Evolutionary conservation across 345 rosid genomes (phyloP), one percentile per base, ranked within the genome.

Genomic region (Dipteronia sinensis): DNA sequence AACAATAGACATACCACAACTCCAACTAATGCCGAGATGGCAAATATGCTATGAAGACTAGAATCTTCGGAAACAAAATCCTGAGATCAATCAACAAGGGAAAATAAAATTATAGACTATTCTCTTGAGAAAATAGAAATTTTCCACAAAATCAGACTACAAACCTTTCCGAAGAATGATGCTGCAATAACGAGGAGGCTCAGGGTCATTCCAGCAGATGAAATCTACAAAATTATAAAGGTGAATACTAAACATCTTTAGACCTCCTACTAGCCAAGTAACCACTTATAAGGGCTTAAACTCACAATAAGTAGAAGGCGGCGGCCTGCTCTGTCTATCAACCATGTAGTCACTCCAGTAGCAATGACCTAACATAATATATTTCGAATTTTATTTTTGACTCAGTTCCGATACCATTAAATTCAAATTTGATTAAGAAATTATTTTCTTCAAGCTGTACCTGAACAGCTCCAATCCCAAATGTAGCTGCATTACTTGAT

Each of bases 401-500:
- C 44, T 53, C 69, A 8, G 15, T 2, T 40, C 42, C 38, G 6
- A 49, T 61, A 63, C 42, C 38, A 49, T 0, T 11, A n/a, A 55
- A 67, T 56, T 59, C 5, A 53, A 62, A 71, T 7, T 77, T 27
- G 40, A 65, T 3, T 46, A 10, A 67, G 49, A 67, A 17, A 76
- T 68, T 44, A 65, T 64, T 64, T 59, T 59, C 44, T 73, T 70
- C 44, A 67, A 77, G 72, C 53, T 73, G 11, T 86, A 94, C 99
- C 97, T 96, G 99, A 82, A 94, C 69, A 78, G 88, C 97, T 74
- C 99, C 99, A 27, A 96, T 74, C 64, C 92, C 97, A 82, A 88
- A 81, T 61, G 99, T 94, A 46, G 98, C 99, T 72, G 79, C 82
- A 66, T 90, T 94, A 85, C 98, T 87, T 40, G 94, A 88, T 73